phyloP scores from a whole-genome alignment of 148 eudicot species.

The Fagopyrum tataricum region DNA sequence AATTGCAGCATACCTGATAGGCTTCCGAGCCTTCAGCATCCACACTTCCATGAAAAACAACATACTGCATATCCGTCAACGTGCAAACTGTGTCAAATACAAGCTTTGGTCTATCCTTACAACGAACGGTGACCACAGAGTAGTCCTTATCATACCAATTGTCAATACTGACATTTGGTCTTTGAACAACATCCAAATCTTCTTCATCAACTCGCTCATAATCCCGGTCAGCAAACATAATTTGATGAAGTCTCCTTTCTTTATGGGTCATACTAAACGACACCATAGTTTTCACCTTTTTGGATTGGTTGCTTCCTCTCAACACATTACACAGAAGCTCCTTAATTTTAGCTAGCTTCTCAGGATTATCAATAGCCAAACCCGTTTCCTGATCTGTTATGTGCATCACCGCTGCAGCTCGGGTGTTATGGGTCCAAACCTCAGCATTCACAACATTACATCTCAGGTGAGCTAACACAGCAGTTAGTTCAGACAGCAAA shows the following conservation, averaged over 20 bases:
- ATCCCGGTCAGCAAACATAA: slow-evolving; percentile 89
- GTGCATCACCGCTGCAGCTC: slow-evolving; percentile 89
- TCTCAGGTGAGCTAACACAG: slow-evolving; percentile 68
- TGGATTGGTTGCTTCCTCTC: slow-evolving; percentile 48
- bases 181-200: slow-evolving; percentile 32
- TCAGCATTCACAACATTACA: slow-evolving; percentile 89
- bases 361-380: slow-evolving; percentile 43
- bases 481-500: slow-evolving; percentile 80
- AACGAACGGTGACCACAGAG: slow-evolving; percentile 68
- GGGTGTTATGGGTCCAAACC: slow-evolving; percentile 97
- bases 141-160: slow-evolving; percentile 86
- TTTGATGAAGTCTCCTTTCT: slow-evolving; percentile 88
- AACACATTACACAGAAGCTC: slow-evolving; percentile 71
- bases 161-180: slow-evolving; percentile 64
- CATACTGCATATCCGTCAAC: slow-evolving; percentile 91
- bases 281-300: slow-evolving; percentile 74
- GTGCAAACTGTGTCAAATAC: slow-evolving; percentile 85
- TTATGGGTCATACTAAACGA: slow-evolving; percentile 55
- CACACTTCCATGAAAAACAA: slow-evolving; percentile 85
- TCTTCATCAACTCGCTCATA: slow-evolving; percentile 38
- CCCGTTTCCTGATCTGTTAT: slow-evolving; percentile 73
- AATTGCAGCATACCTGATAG: slow-evolving; percentile 45
- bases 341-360: slow-evolving; percentile 53
- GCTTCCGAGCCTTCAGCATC: slow-evolving; percentile 81
- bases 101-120: slow-evolving; percentile 92